Evolutionary conservation across 73 alveolate genomes (phyloP).

Genomic region (Paramecium tetraurelia): DNA sequence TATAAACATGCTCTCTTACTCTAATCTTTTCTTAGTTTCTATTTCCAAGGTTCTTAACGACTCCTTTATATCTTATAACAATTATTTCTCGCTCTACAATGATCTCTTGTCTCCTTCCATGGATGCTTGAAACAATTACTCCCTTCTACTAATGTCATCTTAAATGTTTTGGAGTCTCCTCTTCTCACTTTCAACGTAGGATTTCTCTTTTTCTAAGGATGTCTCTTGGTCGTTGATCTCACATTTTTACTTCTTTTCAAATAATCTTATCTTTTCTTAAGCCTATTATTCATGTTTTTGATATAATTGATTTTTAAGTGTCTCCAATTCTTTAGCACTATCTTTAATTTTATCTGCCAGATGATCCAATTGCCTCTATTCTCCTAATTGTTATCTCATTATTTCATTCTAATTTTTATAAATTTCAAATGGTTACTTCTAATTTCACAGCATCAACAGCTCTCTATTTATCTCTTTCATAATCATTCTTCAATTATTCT

Average conservation of each 20-base stretch:
- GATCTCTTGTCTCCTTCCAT: conserved; percentile 10
- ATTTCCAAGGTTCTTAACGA: not conserved
- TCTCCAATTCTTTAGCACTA: not conserved
- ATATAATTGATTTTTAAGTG: not conserved
- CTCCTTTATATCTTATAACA: not conserved
- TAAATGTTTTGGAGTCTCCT: not conserved
- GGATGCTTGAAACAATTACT: not conserved
- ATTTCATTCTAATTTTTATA: not conserved
- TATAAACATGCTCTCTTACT: not conserved
- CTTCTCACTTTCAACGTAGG: not conserved
- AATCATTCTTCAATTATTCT: not conserved
- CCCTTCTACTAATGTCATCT: conserved; percentile 24
- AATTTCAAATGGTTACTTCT: not conserved
- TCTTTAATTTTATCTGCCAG: not conserved
- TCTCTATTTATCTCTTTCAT: not conserved
- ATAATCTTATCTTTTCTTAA: not conserved
- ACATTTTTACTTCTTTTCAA: not conserved
- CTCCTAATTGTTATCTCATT: not conserved
- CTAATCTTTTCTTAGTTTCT: not conserved
- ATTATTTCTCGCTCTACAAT: not conserved
- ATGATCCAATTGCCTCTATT: not conserved
- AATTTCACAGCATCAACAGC: conserved; percentile 9
- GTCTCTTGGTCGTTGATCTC: not conserved
- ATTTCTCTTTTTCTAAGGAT: not conserved
- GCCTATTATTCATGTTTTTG: not conserved